Evolutionary conservation across 768 basidiomycete species (phyloP), one percentile per base, ranked within the genome.

Genomic region (Basidioascus undulatus): DNA sequence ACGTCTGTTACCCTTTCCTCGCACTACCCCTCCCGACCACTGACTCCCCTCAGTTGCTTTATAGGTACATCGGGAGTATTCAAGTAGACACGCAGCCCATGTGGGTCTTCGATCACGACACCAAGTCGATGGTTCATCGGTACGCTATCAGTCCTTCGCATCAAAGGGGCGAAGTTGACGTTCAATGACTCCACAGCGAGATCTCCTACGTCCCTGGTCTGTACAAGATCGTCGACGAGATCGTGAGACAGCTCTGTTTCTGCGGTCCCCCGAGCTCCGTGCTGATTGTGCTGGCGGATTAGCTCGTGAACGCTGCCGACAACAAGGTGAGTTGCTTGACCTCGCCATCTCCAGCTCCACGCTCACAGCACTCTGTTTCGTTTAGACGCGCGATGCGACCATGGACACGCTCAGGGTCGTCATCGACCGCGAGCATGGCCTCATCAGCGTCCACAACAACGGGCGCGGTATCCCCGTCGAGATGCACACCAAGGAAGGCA

Each of bases 151-250:
- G n/a, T n/a, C n/a, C n/a, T n/a, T n/a, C n/a, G n/a, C n/a, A n/a
- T n/a, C n/a, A n/a, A n/a, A n/a, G n/a, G n/a, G n/a, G n/a, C n/a
- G n/a, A n/a, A n/a, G n/a, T n/a, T n/a, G n/a, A n/a, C n/a, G n/a
- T 32, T 33, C 40, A 33, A 31, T 16, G 18, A 5, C 16, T 13
- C 8, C 9, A 7, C 34, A 64, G 65, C 18, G 52, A 59, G 9
- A 62, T 60, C 24, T 80, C 72, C 51, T 98, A 76, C 54, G 87
- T 94, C 2, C 92, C 92, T 0, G 92, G 87, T 40, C 89, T 98
- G 59, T 86, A 87, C 70, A 98, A 98, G 67, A 98, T 98, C 52
- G 76, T 98, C 12, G 92, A 98, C 53, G 92, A 98, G 62, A 98
- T 98, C 53, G n/a, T n/a, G n/a, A n/a, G n/a, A n/a, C n/a, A n/a